A percentile compares a stretch with the other conserved stretches of the same genome.
phyloP scores from a whole-genome alignment of 495 filamentous ascomycete genomes.

The Glarea lozoyensis region DNA sequence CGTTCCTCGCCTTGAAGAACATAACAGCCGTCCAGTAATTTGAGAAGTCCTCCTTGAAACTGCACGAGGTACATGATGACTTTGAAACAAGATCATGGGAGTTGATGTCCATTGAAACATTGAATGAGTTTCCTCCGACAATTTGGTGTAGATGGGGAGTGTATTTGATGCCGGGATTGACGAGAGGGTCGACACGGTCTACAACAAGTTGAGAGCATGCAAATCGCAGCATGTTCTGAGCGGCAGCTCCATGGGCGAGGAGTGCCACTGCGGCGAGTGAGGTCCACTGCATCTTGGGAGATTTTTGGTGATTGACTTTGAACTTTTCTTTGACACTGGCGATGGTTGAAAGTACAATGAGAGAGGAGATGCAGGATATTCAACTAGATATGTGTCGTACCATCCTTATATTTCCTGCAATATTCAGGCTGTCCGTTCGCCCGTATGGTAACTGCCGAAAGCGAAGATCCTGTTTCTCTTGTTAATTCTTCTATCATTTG shows the following conservation, averaged over 20 bases:
- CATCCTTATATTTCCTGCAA: conserved; percentile 2
- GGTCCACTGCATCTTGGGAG: conserved; percentile 45
- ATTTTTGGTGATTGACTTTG: conserved; percentile 22
- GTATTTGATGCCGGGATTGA: conserved; percentile 40
- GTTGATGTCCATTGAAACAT: conserved; percentile 55
- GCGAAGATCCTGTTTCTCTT: background rate
- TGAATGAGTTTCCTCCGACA: conserved; percentile 56
- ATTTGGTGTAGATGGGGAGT: conserved; percentile 45
- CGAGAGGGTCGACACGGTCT: conserved; percentile 41
- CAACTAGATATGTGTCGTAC: background rate
- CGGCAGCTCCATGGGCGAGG: conserved; percentile 37
- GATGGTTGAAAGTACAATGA: conserved; percentile 1
- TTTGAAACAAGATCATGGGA: conserved; percentile 38
- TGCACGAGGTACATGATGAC: conserved; percentile 65
- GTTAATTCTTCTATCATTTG: background rate
- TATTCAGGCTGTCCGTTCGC: background rate
- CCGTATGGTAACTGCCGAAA: conserved; percentile 8
- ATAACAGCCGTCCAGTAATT: conserved; percentile 58
- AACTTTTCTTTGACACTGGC: conserved; percentile 1
- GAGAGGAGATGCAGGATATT: background rate
- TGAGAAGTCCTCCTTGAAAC: conserved; percentile 33
- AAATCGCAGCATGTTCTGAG: conserved; percentile 46
- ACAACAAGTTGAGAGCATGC: conserved; percentile 49
- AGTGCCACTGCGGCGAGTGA: conserved; percentile 38
- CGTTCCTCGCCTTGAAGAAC: conserved; percentile 62